Base-by-base conservation (phyloP, 2,329 filamentous ascomycete genomes). In the Purpureocillium takamizusanense region DNA sequence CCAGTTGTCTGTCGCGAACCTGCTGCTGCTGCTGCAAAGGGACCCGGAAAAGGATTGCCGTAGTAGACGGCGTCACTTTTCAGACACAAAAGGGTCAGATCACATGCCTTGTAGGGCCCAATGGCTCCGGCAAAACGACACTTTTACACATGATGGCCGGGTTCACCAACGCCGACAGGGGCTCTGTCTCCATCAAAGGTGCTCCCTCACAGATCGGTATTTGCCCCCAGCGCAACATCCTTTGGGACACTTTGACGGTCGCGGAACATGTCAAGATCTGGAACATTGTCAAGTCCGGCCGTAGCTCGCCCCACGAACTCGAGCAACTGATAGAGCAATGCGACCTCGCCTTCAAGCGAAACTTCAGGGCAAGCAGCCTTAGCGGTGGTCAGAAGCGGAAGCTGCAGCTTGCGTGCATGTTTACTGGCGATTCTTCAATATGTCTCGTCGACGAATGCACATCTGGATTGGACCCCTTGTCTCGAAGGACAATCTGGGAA, bases 371-470 rank as follows among this genome's bases (percentile, higher is more conserved):
- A 0, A 66, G 65, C 42, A 78, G 74, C 2, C 61, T 84, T 10
- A 82, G 77, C 33, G 81, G 81, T 17, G 81, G 81, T 2, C 80
- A 84, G 53, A 83, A 83, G 60, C 65, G 81, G 23, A 84, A 83
- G 51, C 65, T 83, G 4, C 80, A 84, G 53, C 62, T 85, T 7
- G 78, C 78, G 0, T 81, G 81, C 66, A 83, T 83, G 78, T 78
- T 85, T 48, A 79, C 76, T 1, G 81, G 80, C 32, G 77, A 76
- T 9, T 77, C 74, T 12, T 70, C 68, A n/a, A 67, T 84, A 2
- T 84, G 80, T 50, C 74, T 78, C 44, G 70, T 85, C 17, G 81
- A 85, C 47, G 81, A 85, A 51, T 78, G 81, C n/a, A 80, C 76
- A 1, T 78, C 75, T 27, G 80, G 80, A 7, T 59, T 84, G 15